Base-by-base conservation (phyloP, 2,329 filamentous ascomycete genomes). In the Sphaceloma murrayae region DNA sequence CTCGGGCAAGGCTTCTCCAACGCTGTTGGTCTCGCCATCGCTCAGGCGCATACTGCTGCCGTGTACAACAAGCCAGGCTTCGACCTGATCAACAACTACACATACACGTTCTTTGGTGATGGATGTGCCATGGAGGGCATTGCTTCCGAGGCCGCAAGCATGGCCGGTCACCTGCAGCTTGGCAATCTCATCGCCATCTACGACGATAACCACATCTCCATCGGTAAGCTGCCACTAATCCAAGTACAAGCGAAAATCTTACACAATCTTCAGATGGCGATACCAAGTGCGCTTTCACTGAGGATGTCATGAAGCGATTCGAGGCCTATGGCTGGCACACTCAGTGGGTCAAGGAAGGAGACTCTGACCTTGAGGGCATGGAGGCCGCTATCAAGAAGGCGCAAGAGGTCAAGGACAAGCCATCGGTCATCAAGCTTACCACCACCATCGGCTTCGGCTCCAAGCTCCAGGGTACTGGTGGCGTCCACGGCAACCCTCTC, bases 71-170 rank as follows among this genome's bases (percentile, higher is more conserved):
- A 93, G 78, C 85, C 88, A 54, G 85, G 82, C 53, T 96, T 82
- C 67, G 80, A 87, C 54, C 70, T 98, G 47, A 70, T 94, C 68
- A 82, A 93, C 78, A 95, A 96, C 81, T 79, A 95, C 78, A 98
- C 91, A 64, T 98, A 88, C 72, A 72, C 67, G 68, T 94, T 96
- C 78, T 85, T 98, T 63, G 91, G 91, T 64, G 91, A 98, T 74
- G 91, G 91, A 55, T 98, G 91, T 70, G 78, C 93, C 69, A 93
- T 94, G 88, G 91, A 98, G 75, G 91, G 91, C 75, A 77, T 98
- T 72, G 86, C 91, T 55, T 78, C 78, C 62, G 91, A 98, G 74
- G 89, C 91, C 59, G 85, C 76, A 56, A 94, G 87, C 49, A 76
- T 87, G 56, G 91, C 91, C 56, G 91, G 91, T 62, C 91, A 98